Conservation (phyloP, 2,329 filamentous ascomycete genomes). For the Emydomyces testavorans region DNA sequence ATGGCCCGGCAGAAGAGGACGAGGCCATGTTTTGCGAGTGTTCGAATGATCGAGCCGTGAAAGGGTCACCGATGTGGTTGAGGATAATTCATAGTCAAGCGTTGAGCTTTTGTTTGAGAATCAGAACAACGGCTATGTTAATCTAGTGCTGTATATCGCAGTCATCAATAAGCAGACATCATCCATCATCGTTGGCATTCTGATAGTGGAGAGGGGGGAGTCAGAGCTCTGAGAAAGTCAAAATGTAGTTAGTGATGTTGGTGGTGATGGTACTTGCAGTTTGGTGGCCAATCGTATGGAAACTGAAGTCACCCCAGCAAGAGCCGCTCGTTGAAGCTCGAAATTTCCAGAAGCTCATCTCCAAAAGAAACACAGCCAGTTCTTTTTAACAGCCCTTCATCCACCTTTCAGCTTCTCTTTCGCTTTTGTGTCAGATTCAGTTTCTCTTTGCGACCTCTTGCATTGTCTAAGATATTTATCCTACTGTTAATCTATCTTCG, state of each 20-base stretch:
- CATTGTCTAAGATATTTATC: not conserved
- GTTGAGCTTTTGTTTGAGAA: constrained; percentile 4
- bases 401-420: not conserved
- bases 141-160: too few relatives aligned
- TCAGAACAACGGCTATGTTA: not conserved
- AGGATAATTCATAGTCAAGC: constrained; percentile 27
- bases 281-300: not conserved
- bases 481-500: constrained; percentile 18
- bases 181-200: too few relatives aligned
- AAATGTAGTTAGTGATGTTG: not conserved
- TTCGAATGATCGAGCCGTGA: constrained; percentile 3
- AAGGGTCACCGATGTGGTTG: constrained; percentile 24
- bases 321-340: constrained; percentile 18
- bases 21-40: constrained; percentile 15
- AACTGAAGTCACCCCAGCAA: constrained; percentile 13
- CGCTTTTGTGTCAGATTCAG: too few relatives aligned
- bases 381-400: too few relatives aligned
- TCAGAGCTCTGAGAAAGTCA: constrained; percentile 3
- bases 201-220: constrained; percentile 4
- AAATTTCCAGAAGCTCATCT: constrained; percentile 36
- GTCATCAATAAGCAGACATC: too few relatives aligned
- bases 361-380: constrained; percentile 1
- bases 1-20: constrained; percentile 21
- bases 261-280: constrained; percentile 3
- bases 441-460: not conserved